Conservation (phyloP, 768 basidiomycete genomes). For the Boletus barrowsii region DNA sequence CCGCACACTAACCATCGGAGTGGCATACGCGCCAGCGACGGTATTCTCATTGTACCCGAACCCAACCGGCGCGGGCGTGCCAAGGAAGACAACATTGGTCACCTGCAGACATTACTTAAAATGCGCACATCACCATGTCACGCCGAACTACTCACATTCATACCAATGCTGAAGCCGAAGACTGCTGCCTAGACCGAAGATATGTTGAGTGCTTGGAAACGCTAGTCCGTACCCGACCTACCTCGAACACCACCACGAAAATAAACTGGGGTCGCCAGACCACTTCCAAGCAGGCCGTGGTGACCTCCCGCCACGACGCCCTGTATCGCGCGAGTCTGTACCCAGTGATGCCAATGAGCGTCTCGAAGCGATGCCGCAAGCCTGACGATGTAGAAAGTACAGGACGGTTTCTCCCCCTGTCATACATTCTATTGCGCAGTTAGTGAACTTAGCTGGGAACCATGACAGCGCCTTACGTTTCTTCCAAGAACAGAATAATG, state of each 20-base stretch:
- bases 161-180: conserved; percentile 50
- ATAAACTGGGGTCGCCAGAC: conserved; percentile 51
- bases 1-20: conserved; percentile 38
- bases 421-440: conserved; percentile 40
- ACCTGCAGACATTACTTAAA: conserved; percentile 35
- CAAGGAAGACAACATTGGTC: conserved; percentile 55
- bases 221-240: conserved; percentile 3
- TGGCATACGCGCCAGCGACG: conserved; percentile 43
- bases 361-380: conserved; percentile 42
- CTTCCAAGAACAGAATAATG: conserved; percentile 46
- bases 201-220: not conserved
- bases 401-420: conserved; percentile 39
- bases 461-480: conserved; percentile 38
- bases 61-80: conserved; percentile 42
- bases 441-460: not conserved
- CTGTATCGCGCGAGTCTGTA: conserved; percentile 44
- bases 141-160: conserved; percentile 32
- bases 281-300: conserved; percentile 35
- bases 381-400: conserved; percentile 26
- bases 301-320: conserved; percentile 36
- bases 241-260: conserved; percentile 38
- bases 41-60: conserved; percentile 43
- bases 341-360: conserved; percentile 49
- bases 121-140: not conserved
- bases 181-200: conserved; percentile 32